These are phyloP conservation scores for Lentinula aciculospora DNA, from an alignment of 768 basidiomycete genomes.

Conservation along the genomic window DNA sequence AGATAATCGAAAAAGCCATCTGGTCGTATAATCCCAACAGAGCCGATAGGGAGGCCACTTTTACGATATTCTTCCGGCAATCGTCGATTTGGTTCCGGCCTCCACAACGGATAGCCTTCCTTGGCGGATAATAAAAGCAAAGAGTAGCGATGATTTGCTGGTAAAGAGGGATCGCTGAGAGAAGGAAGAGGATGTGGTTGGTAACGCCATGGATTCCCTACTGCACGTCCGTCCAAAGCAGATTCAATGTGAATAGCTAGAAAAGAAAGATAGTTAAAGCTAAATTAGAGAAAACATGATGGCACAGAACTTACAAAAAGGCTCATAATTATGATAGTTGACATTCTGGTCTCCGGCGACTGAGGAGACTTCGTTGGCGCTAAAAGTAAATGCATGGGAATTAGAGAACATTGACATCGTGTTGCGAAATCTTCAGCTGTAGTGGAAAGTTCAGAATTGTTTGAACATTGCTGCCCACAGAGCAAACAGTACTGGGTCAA, in stretches of 20 bases:
- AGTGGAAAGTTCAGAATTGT: not conserved
- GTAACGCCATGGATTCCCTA: slow-evolving; percentile 1
- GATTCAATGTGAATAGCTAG: slow-evolving; percentile 1
- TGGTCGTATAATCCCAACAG: slow-evolving; percentile 22
- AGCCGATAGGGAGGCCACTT: slow-evolving; percentile 21
- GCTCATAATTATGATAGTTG: not conserved
- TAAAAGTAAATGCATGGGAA: not conserved
- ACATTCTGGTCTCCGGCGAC: slow-evolving; percentile 3
- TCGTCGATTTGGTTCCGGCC: slow-evolving; percentile 17
- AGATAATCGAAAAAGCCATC: slow-evolving; percentile 13
- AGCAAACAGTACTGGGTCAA: not conserved
- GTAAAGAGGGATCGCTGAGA: slow-evolving; percentile 1
- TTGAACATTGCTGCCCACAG: not conserved
- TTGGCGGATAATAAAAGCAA: slow-evolving; percentile 1
- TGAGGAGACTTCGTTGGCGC: not conserved
- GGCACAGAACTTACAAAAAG: not conserved
- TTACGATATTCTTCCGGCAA: slow-evolving; percentile 11
- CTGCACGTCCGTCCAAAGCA: not conserved
- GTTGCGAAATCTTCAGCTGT: not conserved
- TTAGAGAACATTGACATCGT: not conserved
- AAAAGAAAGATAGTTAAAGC: not conserved
- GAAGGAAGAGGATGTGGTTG: slow-evolving; percentile 4
- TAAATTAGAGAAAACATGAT: not conserved
- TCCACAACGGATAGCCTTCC: slow-evolving; percentile 21
- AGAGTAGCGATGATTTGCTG: not conserved